A percentile compares a stretch with the other conserved stretches of the same genome.
Conservation (phyloP, 805 yeast genomes). For the Deakozyma indianensis region DNA sequence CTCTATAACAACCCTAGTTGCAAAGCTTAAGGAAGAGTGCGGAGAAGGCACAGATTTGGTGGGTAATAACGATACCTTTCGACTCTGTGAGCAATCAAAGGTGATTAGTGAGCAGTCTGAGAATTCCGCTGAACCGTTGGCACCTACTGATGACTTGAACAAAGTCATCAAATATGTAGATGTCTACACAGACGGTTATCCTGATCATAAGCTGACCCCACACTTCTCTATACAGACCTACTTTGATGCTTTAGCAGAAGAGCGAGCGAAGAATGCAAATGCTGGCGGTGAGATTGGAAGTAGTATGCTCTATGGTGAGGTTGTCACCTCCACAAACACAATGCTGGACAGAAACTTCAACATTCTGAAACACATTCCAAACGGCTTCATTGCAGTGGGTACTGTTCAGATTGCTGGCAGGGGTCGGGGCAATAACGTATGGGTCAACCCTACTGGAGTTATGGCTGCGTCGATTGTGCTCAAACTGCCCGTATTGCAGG, state of each 20-base stretch:
- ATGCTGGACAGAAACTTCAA: slow-evolving; percentile 60
- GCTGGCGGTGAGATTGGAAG: slow-evolving; percentile 35
- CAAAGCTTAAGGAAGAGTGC: slow-evolving; percentile 3
- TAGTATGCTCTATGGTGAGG: slow-evolving; percentile 64
- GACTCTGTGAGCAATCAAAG: slow-evolving; percentile 17
- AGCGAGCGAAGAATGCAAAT: slow-evolving; percentile 14
- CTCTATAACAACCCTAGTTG: slow-evolving; percentile 21
- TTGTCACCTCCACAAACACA: slow-evolving; percentile 74
- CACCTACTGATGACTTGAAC: slow-evolving; percentile 38
- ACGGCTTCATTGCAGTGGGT: slow-evolving; percentile 56
- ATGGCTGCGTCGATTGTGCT: slow-evolving; percentile 66
- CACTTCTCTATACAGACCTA: slow-evolving; percentile 53
- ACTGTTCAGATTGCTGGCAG: slow-evolving; percentile 80
- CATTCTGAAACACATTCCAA: slow-evolving; percentile 45
- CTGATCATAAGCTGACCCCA: slow-evolving; percentile 47
- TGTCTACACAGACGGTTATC: slow-evolving; percentile 30
- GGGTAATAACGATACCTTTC: slow-evolving; percentile 44
- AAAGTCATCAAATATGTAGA: slow-evolving; percentile 41
- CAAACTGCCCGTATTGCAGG: slow-evolving; percentile 33
- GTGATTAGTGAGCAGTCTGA: slow-evolving; percentile 4
- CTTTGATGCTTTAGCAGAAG: slow-evolving; percentile 27
- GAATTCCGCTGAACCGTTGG: slow-evolving; percentile 7
- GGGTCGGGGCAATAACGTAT: slow-evolving; percentile 88
- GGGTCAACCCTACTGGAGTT: slow-evolving; percentile 93
- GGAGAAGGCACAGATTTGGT: slow-evolving; percentile 25